Conservation (phyloP, 441 rosid genomes). For the Gossypium trilobum region DNA sequence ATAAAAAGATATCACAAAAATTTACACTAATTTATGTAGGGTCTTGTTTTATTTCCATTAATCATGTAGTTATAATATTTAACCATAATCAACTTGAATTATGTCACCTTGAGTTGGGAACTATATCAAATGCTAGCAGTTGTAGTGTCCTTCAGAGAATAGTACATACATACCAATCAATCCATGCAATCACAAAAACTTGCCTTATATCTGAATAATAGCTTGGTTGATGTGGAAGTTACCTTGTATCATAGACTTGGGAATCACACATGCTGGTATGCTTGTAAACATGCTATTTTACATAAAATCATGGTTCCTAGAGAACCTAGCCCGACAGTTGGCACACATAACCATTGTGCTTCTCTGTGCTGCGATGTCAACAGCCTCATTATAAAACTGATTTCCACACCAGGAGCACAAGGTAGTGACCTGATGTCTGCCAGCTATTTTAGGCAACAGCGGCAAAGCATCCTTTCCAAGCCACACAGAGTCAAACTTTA, state of each 20-base stretch:
- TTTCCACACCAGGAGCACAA: conserved; percentile 41
- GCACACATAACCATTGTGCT: conserved; percentile 32
- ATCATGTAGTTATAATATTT: background rate
- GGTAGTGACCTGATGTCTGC: conserved; percentile 22
- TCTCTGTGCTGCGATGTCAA: conserved; percentile 25
- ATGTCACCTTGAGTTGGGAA: background rate
- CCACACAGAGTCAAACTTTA: conserved; percentile 32
- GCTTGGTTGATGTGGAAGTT: conserved; percentile 15
- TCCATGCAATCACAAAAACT: background rate
- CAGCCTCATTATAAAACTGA: conserved; percentile 29
- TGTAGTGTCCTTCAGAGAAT: background rate
- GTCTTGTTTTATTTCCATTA: background rate
- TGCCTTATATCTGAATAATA: background rate
- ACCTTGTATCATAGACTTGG: conserved; percentile 19
- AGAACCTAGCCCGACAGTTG: conserved; percentile 37
- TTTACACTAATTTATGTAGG: background rate
- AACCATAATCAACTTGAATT: background rate
- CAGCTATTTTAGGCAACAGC: conserved; percentile 33
- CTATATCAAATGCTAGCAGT: background rate
- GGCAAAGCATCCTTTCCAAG: conserved; percentile 42
- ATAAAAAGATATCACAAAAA: background rate
- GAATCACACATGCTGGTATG: conserved; percentile 6
- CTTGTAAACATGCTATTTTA: conserved; percentile 12
- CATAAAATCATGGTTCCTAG: conserved; percentile 23
- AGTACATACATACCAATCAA: background rate